A percentile compares a stretch with the other conserved stretches of the same genome.
Conservation (phyloP, 805 yeast species). For the Kurtzmaniella cleridarum region DNA sequence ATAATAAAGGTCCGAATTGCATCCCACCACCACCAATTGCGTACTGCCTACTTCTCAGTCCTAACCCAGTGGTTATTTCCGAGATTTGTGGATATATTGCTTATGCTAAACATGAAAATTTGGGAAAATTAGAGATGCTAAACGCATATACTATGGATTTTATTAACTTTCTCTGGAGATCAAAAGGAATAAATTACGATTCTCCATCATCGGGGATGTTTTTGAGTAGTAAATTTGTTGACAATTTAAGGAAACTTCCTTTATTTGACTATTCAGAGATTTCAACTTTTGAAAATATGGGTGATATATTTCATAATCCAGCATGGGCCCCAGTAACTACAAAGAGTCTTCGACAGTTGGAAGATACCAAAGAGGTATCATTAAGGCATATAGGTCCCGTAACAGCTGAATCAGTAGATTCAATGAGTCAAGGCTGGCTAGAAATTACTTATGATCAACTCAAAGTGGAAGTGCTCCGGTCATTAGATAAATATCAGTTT, state of each 20-base stretch:
- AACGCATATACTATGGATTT: constrained; percentile 52
- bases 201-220: constrained; percentile 33
- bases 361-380: constrained; percentile 32
- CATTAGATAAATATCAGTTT: constrained; percentile 41
- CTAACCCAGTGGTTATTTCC: constrained; percentile 42
- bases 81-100: constrained; percentile 43
- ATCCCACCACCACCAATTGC: constrained; percentile 36
- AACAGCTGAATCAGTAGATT: constrained; percentile 10
- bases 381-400: constrained; percentile 50
- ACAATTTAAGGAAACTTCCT: constrained; percentile 22
- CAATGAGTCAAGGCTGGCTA: constrained; percentile 27
- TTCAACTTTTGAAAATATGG: constrained; percentile 23
- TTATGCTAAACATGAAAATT: constrained; percentile 32
- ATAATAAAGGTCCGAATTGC: constrained; percentile 7
- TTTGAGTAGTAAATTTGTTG: constrained; percentile 27
- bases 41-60: constrained; percentile 33
- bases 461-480: constrained; percentile 38
- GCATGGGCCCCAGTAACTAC: constrained; percentile 43
- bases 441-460: constrained; percentile 38
- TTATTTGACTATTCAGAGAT: constrained; percentile 26
- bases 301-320: constrained; percentile 47
- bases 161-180: constrained; percentile 53
- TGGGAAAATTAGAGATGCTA: constrained; percentile 26
- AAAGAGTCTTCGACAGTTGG: constrained; percentile 39
- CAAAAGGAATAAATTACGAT: constrained; percentile 12